A percentile compares a stretch with the other conserved stretches of the same genome.
phyloP scores from a whole-genome alignment of 805 yeast genomes.

The Teunomyces gatunensis region DNA sequence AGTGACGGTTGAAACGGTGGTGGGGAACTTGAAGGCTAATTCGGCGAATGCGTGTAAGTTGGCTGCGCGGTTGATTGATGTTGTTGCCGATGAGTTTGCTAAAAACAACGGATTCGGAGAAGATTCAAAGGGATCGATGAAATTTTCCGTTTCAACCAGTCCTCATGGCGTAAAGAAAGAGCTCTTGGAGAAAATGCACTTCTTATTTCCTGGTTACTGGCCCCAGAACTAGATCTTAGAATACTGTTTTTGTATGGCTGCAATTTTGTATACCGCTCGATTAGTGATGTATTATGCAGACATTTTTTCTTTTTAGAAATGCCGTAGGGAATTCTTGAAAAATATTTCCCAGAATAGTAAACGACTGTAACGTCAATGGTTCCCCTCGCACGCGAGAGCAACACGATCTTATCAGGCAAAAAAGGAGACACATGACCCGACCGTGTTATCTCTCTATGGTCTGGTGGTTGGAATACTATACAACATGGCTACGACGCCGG shows the following conservation, averaged over 20 bases:
- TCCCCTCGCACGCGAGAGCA: no score
- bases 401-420: no score
- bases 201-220: slow-evolving; percentile 90
- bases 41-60: slow-evolving; percentile 79
- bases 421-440: no score
- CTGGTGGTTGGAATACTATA: no score
- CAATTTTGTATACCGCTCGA: no score
- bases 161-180: slow-evolving; percentile 70
- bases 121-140: slow-evolving; percentile 72
- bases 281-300: no score
- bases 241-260: neutral
- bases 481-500: no score
- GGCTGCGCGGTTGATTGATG: slow-evolving; percentile 66
- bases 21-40: slow-evolving; percentile 85
- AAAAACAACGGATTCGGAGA: slow-evolving; percentile 60
- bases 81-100: slow-evolving; percentile 59
- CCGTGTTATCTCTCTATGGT: no score
- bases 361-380: no score
- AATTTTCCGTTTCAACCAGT: slow-evolving; percentile 75
- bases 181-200: slow-evolving; percentile 77
- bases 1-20: slow-evolving; percentile 96
- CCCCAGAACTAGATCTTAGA: slow-evolving; percentile 24
- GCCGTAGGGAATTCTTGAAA: no score
- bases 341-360: no score
- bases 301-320: no score